Conservation (phyloP, 306 rosid species). For the Dryas octopetala region DNA sequence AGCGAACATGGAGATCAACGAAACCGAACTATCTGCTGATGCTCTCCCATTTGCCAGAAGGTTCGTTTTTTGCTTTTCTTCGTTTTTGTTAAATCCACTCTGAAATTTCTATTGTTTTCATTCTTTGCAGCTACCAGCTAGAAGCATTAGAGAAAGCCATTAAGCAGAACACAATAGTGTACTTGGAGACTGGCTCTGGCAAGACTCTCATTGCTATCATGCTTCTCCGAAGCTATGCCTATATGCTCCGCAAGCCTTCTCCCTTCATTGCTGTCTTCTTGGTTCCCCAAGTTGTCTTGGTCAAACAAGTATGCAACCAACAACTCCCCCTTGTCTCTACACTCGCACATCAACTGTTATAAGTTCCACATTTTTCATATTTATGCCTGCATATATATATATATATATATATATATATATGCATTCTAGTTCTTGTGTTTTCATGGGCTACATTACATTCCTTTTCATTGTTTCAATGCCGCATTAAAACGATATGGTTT, state of each 20-base stretch:
- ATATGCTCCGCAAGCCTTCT: slow-evolving; percentile 69
- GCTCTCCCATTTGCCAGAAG: slow-evolving; percentile 73
- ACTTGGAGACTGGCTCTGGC: slow-evolving; percentile 87
- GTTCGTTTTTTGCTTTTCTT: slow-evolving; percentile 17
- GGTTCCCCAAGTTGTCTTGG: slow-evolving; percentile 86
- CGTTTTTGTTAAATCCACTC: not conserved
- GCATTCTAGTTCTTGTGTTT: not conserved
- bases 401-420: not conserved
- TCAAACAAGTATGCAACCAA: slow-evolving; percentile 52
- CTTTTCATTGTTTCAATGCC: no score
- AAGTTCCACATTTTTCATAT: not conserved
- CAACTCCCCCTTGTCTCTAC: not conserved
- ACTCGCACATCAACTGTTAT: not conserved
- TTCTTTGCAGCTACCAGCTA: slow-evolving; percentile 64
- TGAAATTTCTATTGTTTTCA: not conserved
- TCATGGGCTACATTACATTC: no score
- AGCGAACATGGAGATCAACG: slow-evolving; percentile 34
- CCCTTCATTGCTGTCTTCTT: slow-evolving; percentile 63
- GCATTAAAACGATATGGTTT: no score
- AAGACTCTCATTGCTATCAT: slow-evolving; percentile 85
- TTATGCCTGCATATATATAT: not conserved
- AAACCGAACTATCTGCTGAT: slow-evolving; percentile 25
- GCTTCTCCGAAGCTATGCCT: slow-evolving; percentile 78
- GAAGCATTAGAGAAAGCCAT: slow-evolving; percentile 72
- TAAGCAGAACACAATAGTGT: slow-evolving; percentile 62